A percentile compares a stretch with the other conserved stretches of the same genome.
Evolutionary conservation across 306 rosid species (phyloP).

Genomic region (Rosa rugosa): DNA sequence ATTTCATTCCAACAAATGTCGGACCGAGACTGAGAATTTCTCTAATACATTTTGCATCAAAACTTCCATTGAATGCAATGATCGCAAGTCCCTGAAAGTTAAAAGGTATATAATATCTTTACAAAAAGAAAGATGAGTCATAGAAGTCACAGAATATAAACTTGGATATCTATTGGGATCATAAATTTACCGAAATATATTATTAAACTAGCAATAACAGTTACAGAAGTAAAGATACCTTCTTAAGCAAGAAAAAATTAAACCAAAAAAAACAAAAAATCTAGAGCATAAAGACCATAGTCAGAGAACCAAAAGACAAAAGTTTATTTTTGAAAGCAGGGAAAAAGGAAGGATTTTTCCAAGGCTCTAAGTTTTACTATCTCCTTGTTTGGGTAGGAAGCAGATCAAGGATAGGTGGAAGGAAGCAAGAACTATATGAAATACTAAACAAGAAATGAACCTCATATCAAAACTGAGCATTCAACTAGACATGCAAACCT

Average conservation of each 20-base stretch:
- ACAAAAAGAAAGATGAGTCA: background rate
- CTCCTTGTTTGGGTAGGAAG: background rate
- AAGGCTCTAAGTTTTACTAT: background rate
- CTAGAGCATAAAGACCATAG: background rate
- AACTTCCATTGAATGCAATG: slow-evolving; percentile 69
- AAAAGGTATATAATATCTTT: background rate
- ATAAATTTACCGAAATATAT: background rate
- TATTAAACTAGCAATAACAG: background rate
- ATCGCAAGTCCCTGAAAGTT: slow-evolving; percentile 66
- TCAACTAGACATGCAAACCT: slow-evolving; percentile 47
- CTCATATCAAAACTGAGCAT: background rate
- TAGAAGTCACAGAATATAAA: background rate
- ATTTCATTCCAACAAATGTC: slow-evolving; percentile 83
- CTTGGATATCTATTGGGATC: background rate
- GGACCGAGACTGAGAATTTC: slow-evolving; percentile 94
- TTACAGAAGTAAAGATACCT: background rate
- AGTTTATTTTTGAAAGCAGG: background rate
- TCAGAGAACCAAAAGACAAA: background rate
- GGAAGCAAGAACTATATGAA: background rate
- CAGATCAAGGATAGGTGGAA: background rate
- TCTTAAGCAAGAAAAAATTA: background rate
- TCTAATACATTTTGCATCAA: slow-evolving; percentile 70
- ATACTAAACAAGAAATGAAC: background rate
- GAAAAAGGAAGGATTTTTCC: background rate
- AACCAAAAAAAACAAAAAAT: background rate